Base-by-base conservation (phyloP, 768 basidiomycete genomes). In the Russula griseocarnosa region DNA sequence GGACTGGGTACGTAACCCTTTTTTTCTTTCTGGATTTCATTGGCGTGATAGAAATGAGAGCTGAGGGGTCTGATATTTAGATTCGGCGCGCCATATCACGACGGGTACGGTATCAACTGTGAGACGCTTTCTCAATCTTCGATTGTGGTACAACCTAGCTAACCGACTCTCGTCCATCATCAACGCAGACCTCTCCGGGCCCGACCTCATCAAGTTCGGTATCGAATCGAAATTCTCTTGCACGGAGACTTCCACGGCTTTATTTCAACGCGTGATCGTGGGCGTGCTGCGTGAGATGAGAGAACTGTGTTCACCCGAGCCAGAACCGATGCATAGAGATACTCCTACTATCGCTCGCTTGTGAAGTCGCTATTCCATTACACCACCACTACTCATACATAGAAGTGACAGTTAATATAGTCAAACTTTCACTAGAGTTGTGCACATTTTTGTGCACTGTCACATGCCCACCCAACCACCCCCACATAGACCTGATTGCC, bases 21-120 rank as follows among this genome's bases (percentile, higher is more conserved):
- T 8, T 5, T 18, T 7, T 6, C 4, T n/a, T 6, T 44, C n/a
- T 22, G 22, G 36, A 34, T 8, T 11, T 11, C 4, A 58, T 8
- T 28, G 7, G 28, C 16, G 32, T 56, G 16, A 46, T 60, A 14
- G 44, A 54, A 54, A n/a, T 59, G 9, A 26, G 34, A 59, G 13
- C 34, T 55, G 16, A 60, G 34, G 46, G 20, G 7, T 24, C 61
- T 11, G 57, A 51, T 32, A 50, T 56, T n/a, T 63, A 86, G 85
- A 4, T 97, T 97, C 74, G 94, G 95, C 4, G 77, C 93, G 2
- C 75, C 79, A 11, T 94, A 86, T 75, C 79, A 83, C 46, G 87
- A 95, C 76, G 95, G 95, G 10, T 96, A 95, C 77, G 94, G 95
- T 1, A 88, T 97, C 69, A 96, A 92, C 72, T 98, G 94, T 94